Base-by-base conservation (phyloP, 1,284 basidiomycete genomes). In the Porodaedalea pini region DNA sequence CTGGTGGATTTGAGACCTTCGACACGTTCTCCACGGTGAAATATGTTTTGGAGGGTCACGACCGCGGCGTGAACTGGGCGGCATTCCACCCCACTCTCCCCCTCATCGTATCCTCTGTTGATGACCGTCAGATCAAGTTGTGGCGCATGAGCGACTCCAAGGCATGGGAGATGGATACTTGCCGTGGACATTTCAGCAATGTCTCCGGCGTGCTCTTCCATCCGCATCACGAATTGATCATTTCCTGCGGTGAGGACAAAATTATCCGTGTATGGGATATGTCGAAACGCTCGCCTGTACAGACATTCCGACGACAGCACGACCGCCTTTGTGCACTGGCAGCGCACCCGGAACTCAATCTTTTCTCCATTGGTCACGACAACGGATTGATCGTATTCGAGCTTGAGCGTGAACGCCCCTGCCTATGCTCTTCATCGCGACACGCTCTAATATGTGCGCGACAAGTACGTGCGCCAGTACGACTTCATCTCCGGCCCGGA, bases 101-200 rank as follows among this genome's bases (percentile, higher is more conserved):
- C 0, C 83, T 98, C 67, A 98, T 99, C 71, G 90, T 99, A 58
- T 99, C 97, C 19, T 92, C 94, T 60, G 94, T 91, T 45, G 97
- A 99, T 71, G 97, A 99, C 72, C 86, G 97, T 48, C 93, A 95
- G 63, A 94, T 99, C 78, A 99, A 98, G 77, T 90, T 99, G n/a
- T 99, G 97, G 97, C 80, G 97, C 62, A 99, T 99, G 97, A 95
- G 91, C 69, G 97, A 99, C 71, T 97, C 94, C 29, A 97, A 94
- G 72, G 97, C 97, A 1, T 99, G 97, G 97, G 97, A 99, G 73
- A 95, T 99, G 51, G 97, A 99, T 71, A 92, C 94, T n/a, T 99
- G 95, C 77, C 83, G 97, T 57, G 96, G 97, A 0, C 97, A 99
- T 70, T 99, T 98, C 76, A 99, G 98, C 81, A 99, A 99, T 65